Evolutionary conservation across 2,329 filamentous ascomycete genomes (phyloP).

Genomic region (Fusarium bulbicola): DNA sequence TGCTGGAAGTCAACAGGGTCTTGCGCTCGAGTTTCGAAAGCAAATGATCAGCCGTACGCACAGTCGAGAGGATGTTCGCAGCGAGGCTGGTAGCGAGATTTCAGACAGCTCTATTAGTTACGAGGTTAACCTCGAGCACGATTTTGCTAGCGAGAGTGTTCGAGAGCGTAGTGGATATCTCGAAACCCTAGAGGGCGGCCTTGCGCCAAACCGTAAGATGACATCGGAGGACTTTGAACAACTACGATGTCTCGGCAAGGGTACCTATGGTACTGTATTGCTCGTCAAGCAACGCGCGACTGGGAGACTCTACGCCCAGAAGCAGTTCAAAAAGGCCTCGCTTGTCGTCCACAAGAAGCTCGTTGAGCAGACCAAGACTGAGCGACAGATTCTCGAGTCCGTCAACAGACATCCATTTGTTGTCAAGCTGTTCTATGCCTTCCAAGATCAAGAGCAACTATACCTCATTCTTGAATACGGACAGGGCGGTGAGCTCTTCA

Average conservation of each 20-base stretch:
- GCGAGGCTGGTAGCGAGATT: constrained; percentile 63
- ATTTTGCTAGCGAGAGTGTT: constrained; percentile 79
- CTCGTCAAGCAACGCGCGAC: constrained; percentile 90
- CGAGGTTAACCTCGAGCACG: constrained; percentile 83
- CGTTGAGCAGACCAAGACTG: constrained; percentile 96
- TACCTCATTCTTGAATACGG: constrained; percentile 98
- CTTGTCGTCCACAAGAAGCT: constrained; percentile 95
- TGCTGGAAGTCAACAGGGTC: constrained; percentile 54
- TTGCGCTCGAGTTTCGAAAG: constrained; percentile 56
- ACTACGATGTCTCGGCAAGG: constrained; percentile 92
- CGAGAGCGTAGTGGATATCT: constrained; percentile 55
- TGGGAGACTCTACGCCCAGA: constrained; percentile 93
- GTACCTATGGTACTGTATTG: constrained; percentile 93
- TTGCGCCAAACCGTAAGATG: constrained; percentile 79
- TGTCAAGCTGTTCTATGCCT: constrained; percentile 97
- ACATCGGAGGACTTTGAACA: constrained; percentile 89
- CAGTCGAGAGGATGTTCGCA: constrained; percentile 65
- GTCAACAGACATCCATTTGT: constrained; percentile 98
- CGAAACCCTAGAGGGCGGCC: constrained; percentile 62
- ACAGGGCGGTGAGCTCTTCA: constrained; percentile 95
- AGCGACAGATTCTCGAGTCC: constrained; percentile 92
- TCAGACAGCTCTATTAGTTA: constrained; percentile 81
- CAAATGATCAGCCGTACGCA: constrained; percentile 63
- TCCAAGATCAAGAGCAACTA: constrained; percentile 97
- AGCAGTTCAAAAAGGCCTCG: constrained; percentile 98